Base-by-base conservation (phyloP, 2,329 filamentous ascomycete species). In the Phialocephala sp. region DNA sequence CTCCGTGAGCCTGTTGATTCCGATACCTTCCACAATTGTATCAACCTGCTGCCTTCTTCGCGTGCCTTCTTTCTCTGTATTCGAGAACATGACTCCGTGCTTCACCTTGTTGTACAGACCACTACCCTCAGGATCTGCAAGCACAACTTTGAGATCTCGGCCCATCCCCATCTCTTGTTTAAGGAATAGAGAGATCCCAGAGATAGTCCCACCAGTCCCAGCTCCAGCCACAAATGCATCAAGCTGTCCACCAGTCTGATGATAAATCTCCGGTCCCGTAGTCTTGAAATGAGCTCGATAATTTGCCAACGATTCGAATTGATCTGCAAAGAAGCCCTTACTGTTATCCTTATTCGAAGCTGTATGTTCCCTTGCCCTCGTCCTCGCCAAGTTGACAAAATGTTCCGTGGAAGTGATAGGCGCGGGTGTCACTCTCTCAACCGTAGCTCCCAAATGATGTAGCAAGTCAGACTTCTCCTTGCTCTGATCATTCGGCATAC, bases 1-100 rank as follows among this genome's bases (percentile, higher is more conserved):
- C 61, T 88, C 86, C 0, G 95, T 99, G n/a, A 97, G 84, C 1
- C 95, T 89, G 76, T 97, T 99, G 78, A 98, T 91, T 1, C 95
- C 95, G 69, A 99, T 92, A 1, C 95, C 95, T 79, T 99, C 96
- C 35, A 99, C 93, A 69, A 99, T 92, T 4, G 91, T 94, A 80
- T 99, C 96, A 60, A 99, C 93, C 79, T 99, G 96, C 73, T 92
- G 89, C 66, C 95, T 85, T 58, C 96, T 85, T 15, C 95, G 84
- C 14, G 94, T 98, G 4, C 95, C 95, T 82, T 99, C 95, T 69
- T 86, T 87, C 80, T 99, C 95, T 36, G 92, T 96, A 0, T 85
- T 75, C 66, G 93, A 91, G 79, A 97, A 99, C 92, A 99, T 97
- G 67, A 99, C 95, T 5, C 94, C 95, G 78, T 95, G 92, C 72